Base-by-base conservation (phyloP, 2,329 filamentous ascomycete genomes). In the Emmonsia crescens region DNA sequence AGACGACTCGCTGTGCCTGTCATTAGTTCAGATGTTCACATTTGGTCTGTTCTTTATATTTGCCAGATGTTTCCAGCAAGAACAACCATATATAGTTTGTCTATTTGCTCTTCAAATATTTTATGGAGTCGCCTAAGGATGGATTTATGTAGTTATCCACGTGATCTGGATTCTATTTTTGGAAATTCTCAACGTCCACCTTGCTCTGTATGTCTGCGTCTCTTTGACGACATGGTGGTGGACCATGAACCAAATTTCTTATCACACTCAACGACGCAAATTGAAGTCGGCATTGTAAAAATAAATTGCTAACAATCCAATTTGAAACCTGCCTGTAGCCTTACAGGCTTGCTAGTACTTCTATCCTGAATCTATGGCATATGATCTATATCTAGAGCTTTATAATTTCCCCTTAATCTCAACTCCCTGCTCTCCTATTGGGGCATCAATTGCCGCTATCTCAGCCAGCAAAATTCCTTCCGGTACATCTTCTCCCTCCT, bases 391-490 rank as follows among this genome's bases (percentile, higher is more conserved):
- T 33, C 14, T 33, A 10, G 4, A 48, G 12, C 5, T 8, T 56
- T 66, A 74, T 51, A 74, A 46, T 60, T 73, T 75, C 24, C 71
- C 71, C 60, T 68, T 66, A 12, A 73, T 62, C 57, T 68, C 70
- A 6, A 61, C 62, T 40, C 27, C 31, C 24, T 58, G 29, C 36
- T 49, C 5, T 8, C 19, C 46, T 29, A 12, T 2, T 46, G 31
- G 14, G 14, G 9, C 21, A 16, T 60, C 48, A 38, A 69, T 68
- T 49, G 71, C 70, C 49, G 79, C 78, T 14, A 84, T 68, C 60
- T 83, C 73, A 38, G 77, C 79, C 61, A 80, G 74, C 60, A 85
- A 69, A 66, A 79, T 79, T 0, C 83, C 83, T 64, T 84, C 83
- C 0, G 75, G 78, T 1, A 85, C 80, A 64, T 84, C 83, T 58